Base-by-base conservation (phyloP, 768 basidiomycete genomes). In the Galerina sulciceps region DNA sequence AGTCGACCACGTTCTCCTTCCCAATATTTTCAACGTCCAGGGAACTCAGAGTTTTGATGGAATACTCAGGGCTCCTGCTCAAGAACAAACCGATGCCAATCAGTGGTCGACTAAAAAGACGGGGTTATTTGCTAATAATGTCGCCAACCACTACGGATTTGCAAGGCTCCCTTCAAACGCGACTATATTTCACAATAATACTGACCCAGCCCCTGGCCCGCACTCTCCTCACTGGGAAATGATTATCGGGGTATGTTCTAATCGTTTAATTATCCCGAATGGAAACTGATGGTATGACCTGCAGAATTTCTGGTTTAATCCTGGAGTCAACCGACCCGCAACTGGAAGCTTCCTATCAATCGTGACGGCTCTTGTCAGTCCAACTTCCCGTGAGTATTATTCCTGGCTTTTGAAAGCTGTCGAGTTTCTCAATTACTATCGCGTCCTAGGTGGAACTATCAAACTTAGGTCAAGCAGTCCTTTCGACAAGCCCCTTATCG, bases 381-480 rank as follows among this genome's bases (percentile, higher is more conserved):
- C 77, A 9, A 67, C 72, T 8, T 73, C 77, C 40, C 73, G 76
- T 76, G 63, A 57, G 70, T 40, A 26, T 37, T 15, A 49, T n/a
- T 37, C 15, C 5, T 14, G 15, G n/a, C 48, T n/a, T 48, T 36
- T 13, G 20, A 35, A 54, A 14, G 11, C 22, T 9, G 31, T 18
- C 5, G 26, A 3, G 2, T 31, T 31, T 49, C 47, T 14, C 5
- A 45, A 14, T 14, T n/a, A 13, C 2, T 8, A 4, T 4, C 31
- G 23, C 34, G 3, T 45, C 26, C 8, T 31, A 79, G 76, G 73
- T 55, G 78, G 78, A 11, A 67, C 64, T 9, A 54, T 76, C n/a
- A 72, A 66, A 14, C 55, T 85, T 36, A 76, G 71, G 41, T 78
- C 80, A 20, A 72, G 71, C 18, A 67, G 78, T 62, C 75, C 83